Conservation (phyloP, 148 eudicot species). For the Heliosperma pusillum region DNA sequence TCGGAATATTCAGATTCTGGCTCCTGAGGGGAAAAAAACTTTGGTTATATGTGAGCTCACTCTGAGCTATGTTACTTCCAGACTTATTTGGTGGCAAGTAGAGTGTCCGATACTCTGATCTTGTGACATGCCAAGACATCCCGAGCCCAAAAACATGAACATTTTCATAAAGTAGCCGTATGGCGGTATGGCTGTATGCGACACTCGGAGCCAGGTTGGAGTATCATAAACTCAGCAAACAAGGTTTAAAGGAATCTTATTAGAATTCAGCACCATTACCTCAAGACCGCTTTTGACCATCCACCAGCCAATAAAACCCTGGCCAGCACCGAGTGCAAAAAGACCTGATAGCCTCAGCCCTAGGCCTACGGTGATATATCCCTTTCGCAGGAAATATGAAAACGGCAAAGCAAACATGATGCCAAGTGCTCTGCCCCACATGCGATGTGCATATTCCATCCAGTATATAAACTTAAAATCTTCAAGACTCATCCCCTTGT, state of each 20-base stretch:
- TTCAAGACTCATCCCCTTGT: slow-evolving; percentile 86
- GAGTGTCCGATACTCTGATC: too few relatives aligned
- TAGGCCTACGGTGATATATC: slow-evolving; percentile 76
- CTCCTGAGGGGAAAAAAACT: slow-evolving; percentile 41
- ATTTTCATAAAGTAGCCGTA: too few relatives aligned
- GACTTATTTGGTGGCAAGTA: too few relatives aligned
- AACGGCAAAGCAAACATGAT: slow-evolving; percentile 96
- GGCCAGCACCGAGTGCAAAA: slow-evolving; percentile 94
- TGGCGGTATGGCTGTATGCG: too few relatives aligned
- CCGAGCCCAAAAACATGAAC: too few relatives aligned
- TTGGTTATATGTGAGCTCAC: not conserved
- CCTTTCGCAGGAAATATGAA: slow-evolving; percentile 84
- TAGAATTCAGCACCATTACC: slow-evolving; percentile 39
- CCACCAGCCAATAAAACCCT: slow-evolving; percentile 99
- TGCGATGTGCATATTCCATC: slow-evolving; percentile 99
- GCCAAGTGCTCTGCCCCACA: slow-evolving; percentile 99
- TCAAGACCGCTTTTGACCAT: slow-evolving; percentile 99
- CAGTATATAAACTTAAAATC: slow-evolving; percentile 96
- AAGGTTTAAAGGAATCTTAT: not conserved
- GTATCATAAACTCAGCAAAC: not conserved
- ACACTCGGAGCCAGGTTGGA: not conserved
- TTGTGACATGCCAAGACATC: too few relatives aligned
- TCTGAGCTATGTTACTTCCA: not conserved
- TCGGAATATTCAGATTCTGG: slow-evolving; percentile 73
- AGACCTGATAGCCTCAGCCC: slow-evolving; percentile 77